Evolutionary conservation across 257 asterid genomes (phyloP).

Genomic region (Parsonsia alboflavescens): DNA sequence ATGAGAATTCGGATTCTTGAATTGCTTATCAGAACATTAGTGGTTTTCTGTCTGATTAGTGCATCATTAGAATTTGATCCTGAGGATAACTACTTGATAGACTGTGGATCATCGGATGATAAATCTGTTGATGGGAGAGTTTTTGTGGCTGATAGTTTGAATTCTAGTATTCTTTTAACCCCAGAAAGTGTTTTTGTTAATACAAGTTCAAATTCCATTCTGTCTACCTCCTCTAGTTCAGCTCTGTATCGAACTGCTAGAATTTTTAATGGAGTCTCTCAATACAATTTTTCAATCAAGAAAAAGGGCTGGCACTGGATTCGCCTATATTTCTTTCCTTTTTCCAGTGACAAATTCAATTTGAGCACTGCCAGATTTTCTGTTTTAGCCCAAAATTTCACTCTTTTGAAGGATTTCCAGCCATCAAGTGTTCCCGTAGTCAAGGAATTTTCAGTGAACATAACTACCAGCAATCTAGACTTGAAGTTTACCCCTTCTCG

Average conservation of each 20-base stretch:
- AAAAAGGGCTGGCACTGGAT: conserved; percentile 31
- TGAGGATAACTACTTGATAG: conserved; percentile 34
- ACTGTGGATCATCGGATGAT: conserved; percentile 34
- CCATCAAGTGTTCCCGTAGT: conserved; percentile 20
- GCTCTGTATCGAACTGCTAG: conserved; percentile 33
- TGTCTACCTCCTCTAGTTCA: conserved; percentile 19
- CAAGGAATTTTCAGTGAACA: conserved; percentile 33
- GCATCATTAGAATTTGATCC: conserved; percentile 26
- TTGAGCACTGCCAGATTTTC: conserved; percentile 30
- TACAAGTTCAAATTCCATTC: conserved; percentile 19
- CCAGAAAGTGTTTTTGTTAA: conserved; percentile 21
- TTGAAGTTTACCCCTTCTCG: conserved; percentile 29
- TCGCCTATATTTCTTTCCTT: conserved; percentile 36
- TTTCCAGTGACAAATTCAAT: conserved; percentile 13
- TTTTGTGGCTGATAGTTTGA: conserved; percentile 31
- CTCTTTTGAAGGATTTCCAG: conserved; percentile 30
- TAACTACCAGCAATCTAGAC: conserved; percentile 19
- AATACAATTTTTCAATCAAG: conserved; percentile 28
- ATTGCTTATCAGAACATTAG: conserved; percentile 2
- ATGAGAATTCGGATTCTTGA: conserved; percentile 1
- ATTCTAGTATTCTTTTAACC: conserved; percentile 18
- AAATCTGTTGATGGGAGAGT: conserved; percentile 27
- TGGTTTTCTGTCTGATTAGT: conserved; percentile 16
- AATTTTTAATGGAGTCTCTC: conserved; percentile 25
- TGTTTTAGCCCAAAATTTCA: conserved; percentile 29